Evolutionary conservation across 345 rosid genomes (phyloP), one percentile per base, ranked within the genome.

Genomic region (Clausena lansium): DNA sequence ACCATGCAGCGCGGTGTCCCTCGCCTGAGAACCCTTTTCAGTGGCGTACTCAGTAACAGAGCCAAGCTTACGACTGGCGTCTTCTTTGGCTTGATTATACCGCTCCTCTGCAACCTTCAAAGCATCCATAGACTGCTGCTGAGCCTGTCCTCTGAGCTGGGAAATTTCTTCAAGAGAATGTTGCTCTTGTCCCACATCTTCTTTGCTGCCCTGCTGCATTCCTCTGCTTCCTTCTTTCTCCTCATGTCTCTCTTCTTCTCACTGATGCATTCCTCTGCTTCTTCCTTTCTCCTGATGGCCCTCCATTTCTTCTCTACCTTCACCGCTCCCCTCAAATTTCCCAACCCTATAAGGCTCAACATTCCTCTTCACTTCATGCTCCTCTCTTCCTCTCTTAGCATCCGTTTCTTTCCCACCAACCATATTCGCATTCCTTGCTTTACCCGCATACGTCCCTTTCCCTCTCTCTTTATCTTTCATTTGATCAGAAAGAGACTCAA

Each of bases 141-240:
- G 97, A 32, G 91, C 96, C 41, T 24, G 50, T 22, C 75, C 86
- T 81, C 92, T 84, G 38, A 71, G 77, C 33, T 79, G 84, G 5
- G 83, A 78, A n/a, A 86, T 84, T 79, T 90, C 89, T 39, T 91
- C 90, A 6, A 87, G 65, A 5, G 92, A 78, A 9, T 77, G 82
- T 57, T 67, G 83, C 47, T 78, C 71, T 19, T 72, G 75, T 65
- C 41, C 27, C 10, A 58, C 70, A 35, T 64, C 61, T 24, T 71
- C 71, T 50, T 67, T 45, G 25, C 59, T 45, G 25, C 59, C 60
- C 78, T 70, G 17, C 50, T 27, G 73, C 66, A 52, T 64, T 32
- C 33, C 74, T 19, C 59, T 41, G 3, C 57, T 70, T 69, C 69
- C 24, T 30, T 76, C 74, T 2, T 67, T 61, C 68, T 54, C 28